Conservation (phyloP, 176 grass and related monocot genomes). For the Metroxylon sagu region DNA sequence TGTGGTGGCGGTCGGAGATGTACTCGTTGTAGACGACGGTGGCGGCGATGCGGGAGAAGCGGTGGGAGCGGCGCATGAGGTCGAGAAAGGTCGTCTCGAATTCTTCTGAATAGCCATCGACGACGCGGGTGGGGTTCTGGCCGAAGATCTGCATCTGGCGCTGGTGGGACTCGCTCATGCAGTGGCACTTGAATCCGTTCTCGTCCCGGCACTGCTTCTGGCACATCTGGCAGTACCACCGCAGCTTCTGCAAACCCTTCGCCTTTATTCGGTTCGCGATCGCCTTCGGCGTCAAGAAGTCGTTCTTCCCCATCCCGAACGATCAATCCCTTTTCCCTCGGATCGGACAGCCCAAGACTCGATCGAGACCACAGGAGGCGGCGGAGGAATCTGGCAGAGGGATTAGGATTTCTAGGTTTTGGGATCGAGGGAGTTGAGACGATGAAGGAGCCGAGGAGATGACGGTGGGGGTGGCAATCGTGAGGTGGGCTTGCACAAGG, state of each 20-base stretch:
- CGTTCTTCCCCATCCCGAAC: slow-evolving; percentile 58
- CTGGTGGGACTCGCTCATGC: slow-evolving; percentile 89
- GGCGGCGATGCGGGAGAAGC: slow-evolving; percentile 73
- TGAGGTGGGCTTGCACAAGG: too few species aligned
- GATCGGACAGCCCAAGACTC: too few species aligned
- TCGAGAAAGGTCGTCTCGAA: slow-evolving; percentile 54
- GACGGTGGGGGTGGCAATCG: too few species aligned
- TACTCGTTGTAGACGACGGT: slow-evolving; percentile 88
- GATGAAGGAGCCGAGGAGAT: too few species aligned
- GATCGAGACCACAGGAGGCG: too few species aligned
- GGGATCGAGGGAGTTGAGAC: too few species aligned
- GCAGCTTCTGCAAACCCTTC: slow-evolving; percentile 85
- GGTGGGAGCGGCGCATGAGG: slow-evolving; percentile 62
- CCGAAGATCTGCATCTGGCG: slow-evolving; percentile 96
- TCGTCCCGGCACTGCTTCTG: slow-evolving; percentile 91
- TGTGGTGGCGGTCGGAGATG: slow-evolving; percentile 58
- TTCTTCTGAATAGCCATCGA: slow-evolving; percentile 70
- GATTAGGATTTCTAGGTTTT: too few species aligned
- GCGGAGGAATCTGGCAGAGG: too few species aligned
- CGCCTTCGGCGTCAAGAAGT: slow-evolving; percentile 80
- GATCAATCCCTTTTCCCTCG: too few species aligned
- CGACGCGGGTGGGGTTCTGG: slow-evolving; percentile 59
- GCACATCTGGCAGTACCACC: slow-evolving; percentile 99
- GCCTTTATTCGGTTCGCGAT: slow-evolving; percentile 89
- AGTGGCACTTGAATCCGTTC: slow-evolving; percentile 96